Evolutionary conservation across 225 moss, liverwort and hornwort species (phyloP).

Genomic region (Sphagnum tenellum): DNA sequence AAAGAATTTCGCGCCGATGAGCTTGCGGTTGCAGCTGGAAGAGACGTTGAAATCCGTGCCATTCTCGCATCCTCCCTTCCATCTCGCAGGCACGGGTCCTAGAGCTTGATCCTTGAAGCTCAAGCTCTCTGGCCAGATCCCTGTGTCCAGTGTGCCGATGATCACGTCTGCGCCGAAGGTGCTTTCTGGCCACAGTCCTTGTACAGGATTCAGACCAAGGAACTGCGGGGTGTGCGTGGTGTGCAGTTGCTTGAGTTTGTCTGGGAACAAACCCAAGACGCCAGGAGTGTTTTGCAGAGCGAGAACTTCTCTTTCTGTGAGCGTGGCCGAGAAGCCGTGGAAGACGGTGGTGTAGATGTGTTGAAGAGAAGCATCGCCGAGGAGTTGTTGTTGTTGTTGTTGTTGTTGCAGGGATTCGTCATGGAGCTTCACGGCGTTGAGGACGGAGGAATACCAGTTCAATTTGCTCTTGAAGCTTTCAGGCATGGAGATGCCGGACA

Average conservation of each 20-base stretch:
- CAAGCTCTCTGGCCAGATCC: constrained; percentile 1
- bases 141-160: not conserved
- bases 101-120: not conserved
- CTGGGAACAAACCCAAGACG: not conserved
- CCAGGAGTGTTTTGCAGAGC: not conserved
- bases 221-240: constrained; percentile 3
- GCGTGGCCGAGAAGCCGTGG: constrained; percentile 2
- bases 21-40: constrained; percentile 1
- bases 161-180: constrained; percentile 2
- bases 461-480: too few relatives aligned
- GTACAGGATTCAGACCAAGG: constrained; percentile 1
- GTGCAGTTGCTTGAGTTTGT: not conserved
- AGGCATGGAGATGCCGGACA: too few relatives aligned
- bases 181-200: not conserved
- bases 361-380: not conserved
- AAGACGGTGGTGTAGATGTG: constrained; percentile 3
- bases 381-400: too few relatives aligned
- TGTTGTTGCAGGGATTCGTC: too few relatives aligned
- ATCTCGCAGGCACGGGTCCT: not conserved
- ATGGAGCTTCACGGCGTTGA: too few relatives aligned
- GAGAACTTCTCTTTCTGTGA: not conserved
- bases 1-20: constrained; percentile 9
- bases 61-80: not conserved
- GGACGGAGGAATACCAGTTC: too few relatives aligned
- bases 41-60: not conserved